These are phyloP conservation scores for Dactylis glomerata DNA, from an alignment of 176 grass and related monocot genomes.

Conservation along the genomic window DNA sequence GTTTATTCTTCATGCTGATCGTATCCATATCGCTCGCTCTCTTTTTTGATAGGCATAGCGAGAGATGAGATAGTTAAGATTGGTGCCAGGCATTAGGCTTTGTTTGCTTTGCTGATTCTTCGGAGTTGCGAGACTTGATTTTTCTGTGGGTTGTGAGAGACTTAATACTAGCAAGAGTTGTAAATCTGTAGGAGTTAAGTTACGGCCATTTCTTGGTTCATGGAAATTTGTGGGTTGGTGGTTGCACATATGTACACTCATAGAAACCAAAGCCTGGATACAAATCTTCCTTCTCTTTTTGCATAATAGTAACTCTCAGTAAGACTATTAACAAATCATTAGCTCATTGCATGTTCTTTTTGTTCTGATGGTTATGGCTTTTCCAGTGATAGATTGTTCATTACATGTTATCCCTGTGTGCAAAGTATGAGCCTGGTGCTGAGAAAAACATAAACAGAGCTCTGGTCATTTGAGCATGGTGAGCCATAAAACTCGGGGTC, in stretches of 20 bases:
- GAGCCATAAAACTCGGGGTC: no score
- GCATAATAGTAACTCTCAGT: no score
- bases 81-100: conserved; percentile 30
- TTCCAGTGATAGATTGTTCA: not conserved
- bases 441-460: no score
- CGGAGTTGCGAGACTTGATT: not conserved
- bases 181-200: not conserved
- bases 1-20: conserved; percentile 88
- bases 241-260: not conserved
- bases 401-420: not conserved
- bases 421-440: not conserved
- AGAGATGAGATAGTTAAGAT: conserved; percentile 75
- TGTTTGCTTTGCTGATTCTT: conserved; percentile 13
- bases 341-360: not conserved
- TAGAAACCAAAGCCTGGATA: not conserved
- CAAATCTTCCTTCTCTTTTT: not conserved
- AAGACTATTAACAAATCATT: not conserved
- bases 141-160: not conserved
- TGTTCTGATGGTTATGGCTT: not conserved
- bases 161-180: not conserved
- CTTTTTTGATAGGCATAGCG: conserved; percentile 70
- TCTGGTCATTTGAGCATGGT: no score
- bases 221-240: not conserved
- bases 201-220: not conserved
- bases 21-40: conserved; percentile 73